Base-by-base conservation (phyloP, 23 red algal genomes). In the Gracilaria domingensis region DNA sequence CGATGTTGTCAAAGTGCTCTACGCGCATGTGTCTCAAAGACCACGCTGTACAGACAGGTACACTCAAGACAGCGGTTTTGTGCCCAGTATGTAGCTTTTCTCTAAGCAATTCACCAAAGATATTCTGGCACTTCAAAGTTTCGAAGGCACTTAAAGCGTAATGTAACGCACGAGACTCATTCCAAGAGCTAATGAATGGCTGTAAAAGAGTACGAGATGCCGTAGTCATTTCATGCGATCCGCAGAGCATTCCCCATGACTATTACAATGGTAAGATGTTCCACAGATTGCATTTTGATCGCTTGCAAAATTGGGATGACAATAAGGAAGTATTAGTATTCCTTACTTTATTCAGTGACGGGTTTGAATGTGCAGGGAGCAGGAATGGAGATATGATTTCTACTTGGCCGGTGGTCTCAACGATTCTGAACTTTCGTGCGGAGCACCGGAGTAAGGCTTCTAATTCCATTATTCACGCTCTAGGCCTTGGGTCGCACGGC, bases 251-350 rank as follows among this genome's bases (percentile, higher is more conserved):
- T 8, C 42, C 34, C 4, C 42, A 45, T 35, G 70, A 75, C 20
- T 75, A 75, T 29, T 75, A 75, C 34, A 35, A 75, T 36, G 70
- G 70, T 8, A 75, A 40, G 8, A 75, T 75, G 70, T 75, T 75
- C 42, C n/a, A n/a, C n/a, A n/a, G n/a, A n/a, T n/a, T n/a, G n/a
- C n/a, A n/a, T n/a, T n/a, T n/a, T n/a, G n/a, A n/a, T n/a, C n/a
- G n/a, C n/a, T n/a, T n/a, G n/a, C n/a, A n/a, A n/a, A n/a, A n/a
- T n/a, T n/a, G n/a, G n/a, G n/a, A n/a, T n/a, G n/a, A n/a, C n/a
- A n/a, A n/a, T n/a, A n/a, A n/a, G n/a, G n/a, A n/a, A n/a, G n/a
- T n/a, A n/a, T n/a, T n/a, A n/a, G n/a, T n/a, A n/a, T n/a, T n/a
- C n/a, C n/a, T n/a, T n/a, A n/a, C n/a, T n/a, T n/a, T n/a, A n/a